Evolutionary conservation across 345 rosid genomes (phyloP).

Genomic region (Trapa incisa): DNA sequence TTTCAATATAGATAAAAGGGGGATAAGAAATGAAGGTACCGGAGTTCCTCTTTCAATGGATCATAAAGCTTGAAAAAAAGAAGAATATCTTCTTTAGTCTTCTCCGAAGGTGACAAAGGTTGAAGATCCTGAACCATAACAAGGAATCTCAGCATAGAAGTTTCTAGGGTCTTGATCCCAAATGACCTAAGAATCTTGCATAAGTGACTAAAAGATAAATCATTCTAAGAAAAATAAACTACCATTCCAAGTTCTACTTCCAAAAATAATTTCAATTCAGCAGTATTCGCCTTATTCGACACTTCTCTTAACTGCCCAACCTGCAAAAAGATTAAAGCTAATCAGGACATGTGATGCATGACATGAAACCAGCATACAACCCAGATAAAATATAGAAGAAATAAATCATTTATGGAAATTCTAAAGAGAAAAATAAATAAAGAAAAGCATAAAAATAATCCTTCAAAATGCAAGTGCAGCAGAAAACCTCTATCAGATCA

Average conservation of each 20-base stretch:
- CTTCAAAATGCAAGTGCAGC: background rate
- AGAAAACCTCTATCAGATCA: background rate
- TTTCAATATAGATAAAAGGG: background rate
- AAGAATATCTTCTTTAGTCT: conserved; percentile 31
- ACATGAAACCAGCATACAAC: no score
- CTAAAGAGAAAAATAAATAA: background rate
- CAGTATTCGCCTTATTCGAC: conserved; percentile 21
- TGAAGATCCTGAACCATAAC: conserved; percentile 22
- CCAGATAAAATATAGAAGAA: background rate
- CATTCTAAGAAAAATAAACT: background rate
- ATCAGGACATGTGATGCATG: background rate
- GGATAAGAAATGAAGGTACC: conserved; percentile 13
- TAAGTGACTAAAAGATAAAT: no score
- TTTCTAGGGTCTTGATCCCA: background rate
- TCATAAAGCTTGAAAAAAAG: conserved; percentile 38
- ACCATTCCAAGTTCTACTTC: conserved; percentile 37
- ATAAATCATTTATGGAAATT: background rate
- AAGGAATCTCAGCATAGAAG: background rate
- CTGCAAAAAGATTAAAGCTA: conserved; percentile 8
- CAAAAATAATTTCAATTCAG: conserved; percentile 30
- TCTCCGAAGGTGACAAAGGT: conserved; percentile 17
- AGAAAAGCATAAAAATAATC: background rate
- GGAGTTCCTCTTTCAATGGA: conserved; percentile 27
- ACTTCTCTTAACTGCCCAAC: conserved; percentile 37
- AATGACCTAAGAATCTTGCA: background rate